These are phyloP conservation scores for Fusarium tricinctum DNA, from an alignment of 2,329 filamentous ascomycete genomes.

Conservation along the genomic window DNA sequence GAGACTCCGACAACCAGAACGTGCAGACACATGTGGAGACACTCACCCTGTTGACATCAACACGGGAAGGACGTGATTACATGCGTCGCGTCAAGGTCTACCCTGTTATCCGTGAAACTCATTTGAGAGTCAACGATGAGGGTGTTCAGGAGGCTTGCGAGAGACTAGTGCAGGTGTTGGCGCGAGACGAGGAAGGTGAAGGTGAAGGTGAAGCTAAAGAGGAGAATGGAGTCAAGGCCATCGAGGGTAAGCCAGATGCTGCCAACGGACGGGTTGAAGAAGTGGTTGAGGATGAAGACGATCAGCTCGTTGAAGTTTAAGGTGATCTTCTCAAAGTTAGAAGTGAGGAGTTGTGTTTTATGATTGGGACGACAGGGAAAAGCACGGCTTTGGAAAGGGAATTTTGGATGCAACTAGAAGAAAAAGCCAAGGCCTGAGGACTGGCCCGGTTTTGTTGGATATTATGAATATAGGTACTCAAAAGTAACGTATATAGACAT, in stretches of 20 bases:
- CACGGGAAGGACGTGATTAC: conserved; percentile 78
- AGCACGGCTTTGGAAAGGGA: background rate
- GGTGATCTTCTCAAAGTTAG: too few relatives aligned
- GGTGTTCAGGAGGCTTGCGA: conserved; percentile 88
- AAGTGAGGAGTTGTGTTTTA: background rate
- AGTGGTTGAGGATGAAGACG: conserved; percentile 63
- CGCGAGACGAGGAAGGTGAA: conserved; percentile 77
- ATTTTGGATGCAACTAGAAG: background rate
- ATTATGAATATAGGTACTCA: conserved; percentile 26
- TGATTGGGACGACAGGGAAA: background rate
- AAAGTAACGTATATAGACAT: conserved; percentile 38
- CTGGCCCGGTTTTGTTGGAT: background rate
- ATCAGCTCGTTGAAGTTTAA: conserved; percentile 69
- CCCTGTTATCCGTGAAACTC: conserved; percentile 88
- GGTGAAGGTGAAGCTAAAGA: conserved; percentile 56
- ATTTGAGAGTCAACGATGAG: conserved; percentile 82
- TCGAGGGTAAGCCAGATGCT: conserved; percentile 56
- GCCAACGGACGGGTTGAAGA: conserved; percentile 60
- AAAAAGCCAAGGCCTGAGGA: background rate
- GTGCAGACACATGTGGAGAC: conserved; percentile 92
- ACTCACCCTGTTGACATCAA: conserved; percentile 84
- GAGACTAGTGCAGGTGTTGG: conserved; percentile 88
- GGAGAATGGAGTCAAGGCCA: conserved; percentile 52
- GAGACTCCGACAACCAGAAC: conserved; percentile 82
- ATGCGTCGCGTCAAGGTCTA: conserved; percentile 87